Percentiles rank a stretch among this genome's conserved stretches.
These are phyloP conservation scores for Tricharina praecox DNA, from an alignment of 495 filamentous ascomycete genomes.

Conservation along the genomic window DNA sequence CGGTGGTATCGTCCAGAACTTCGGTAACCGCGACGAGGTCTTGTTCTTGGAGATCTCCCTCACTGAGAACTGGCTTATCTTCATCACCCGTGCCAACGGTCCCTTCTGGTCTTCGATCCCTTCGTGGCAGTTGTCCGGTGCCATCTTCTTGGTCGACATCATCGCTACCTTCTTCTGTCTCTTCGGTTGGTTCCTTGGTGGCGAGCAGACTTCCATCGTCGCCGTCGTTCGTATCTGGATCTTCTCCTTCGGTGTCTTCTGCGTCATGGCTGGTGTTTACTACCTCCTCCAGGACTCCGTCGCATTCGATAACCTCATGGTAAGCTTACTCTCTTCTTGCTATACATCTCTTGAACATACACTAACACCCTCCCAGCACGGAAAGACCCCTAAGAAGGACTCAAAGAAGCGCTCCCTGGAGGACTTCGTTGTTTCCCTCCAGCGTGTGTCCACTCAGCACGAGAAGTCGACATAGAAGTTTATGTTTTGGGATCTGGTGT, in stretches of 20 bases:
- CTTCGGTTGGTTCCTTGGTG: conserved; percentile 60
- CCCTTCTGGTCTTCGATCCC: conserved; percentile 73
- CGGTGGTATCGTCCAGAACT: conserved; percentile 75
- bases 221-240: conserved; percentile 76
- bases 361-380: conserved; percentile 37
- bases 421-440: conserved; percentile 74
- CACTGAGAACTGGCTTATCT: conserved; percentile 92
- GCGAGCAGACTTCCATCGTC: conserved; percentile 47
- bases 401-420: conserved; percentile 60
- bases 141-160: conserved; percentile 64
- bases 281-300: conserved; percentile 56
- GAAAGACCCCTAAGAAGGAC: conserved; percentile 59
- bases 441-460: conserved; percentile 71
- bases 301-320: conserved; percentile 76
- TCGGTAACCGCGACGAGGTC: conserved; percentile 62
- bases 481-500: conserved; percentile 1
- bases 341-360: neutral
- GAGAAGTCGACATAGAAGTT: conserved; percentile 49
- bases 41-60: conserved; percentile 82
- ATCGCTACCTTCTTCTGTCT: conserved; percentile 67
- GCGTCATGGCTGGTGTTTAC: conserved; percentile 40
- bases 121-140: conserved; percentile 61
- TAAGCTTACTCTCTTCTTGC: conserved; percentile 2
- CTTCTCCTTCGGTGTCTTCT: conserved; percentile 75
- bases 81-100: conserved; percentile 79